Evolutionary conservation across 1,284 basidiomycete genomes (phyloP).

Genomic region (Microbotryum intermedium): DNA sequence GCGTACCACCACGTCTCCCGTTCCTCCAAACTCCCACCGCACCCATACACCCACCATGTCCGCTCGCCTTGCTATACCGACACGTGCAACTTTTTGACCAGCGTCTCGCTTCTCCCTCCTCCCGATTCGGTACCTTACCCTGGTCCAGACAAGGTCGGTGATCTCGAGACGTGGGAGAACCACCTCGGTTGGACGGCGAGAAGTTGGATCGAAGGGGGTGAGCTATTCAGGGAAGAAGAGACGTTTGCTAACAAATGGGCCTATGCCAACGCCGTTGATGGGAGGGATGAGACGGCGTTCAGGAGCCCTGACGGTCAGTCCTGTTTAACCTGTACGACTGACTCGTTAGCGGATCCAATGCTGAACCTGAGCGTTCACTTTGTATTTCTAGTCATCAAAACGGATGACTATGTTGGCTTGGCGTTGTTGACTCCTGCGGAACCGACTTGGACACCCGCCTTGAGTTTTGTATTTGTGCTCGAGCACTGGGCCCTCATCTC

Average conservation of each 20-base stretch:
- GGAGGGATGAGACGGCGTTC: constrained; percentile 27
- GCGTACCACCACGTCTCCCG: neutral
- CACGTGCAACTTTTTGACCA: constrained; percentile 28
- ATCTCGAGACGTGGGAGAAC: constrained; percentile 25
- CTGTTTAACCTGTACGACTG: neutral
- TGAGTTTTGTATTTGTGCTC: constrained; percentile 19
- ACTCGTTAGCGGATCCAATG: no score
- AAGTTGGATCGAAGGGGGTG: constrained; percentile 9
- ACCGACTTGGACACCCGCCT: constrained; percentile 1
- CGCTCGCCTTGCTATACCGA: constrained; percentile 19
- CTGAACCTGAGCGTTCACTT: neutral
- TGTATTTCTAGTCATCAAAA: constrained; percentile 19
- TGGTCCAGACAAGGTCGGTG: neutral
- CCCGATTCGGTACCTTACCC: constrained; percentile 28
- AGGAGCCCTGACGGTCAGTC: constrained; percentile 29
- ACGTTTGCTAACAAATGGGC: constrained; percentile 24
- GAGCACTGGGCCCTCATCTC: constrained; percentile 22
- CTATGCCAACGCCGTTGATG: constrained; percentile 31
- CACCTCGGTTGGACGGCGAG: constrained; percentile 11
- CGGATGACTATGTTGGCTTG: constrained; percentile 32
- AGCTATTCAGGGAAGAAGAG: constrained; percentile 25
- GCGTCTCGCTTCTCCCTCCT: constrained; percentile 27
- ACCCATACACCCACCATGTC: constrained; percentile 20
- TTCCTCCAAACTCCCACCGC: constrained; percentile 2
- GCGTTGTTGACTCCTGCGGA: constrained; percentile 23